Percentiles rank a stretch among this genome's conserved stretches.
phyloP scores from a whole-genome alignment of 306 rosid species.

The Mucuna pruriens region DNA sequence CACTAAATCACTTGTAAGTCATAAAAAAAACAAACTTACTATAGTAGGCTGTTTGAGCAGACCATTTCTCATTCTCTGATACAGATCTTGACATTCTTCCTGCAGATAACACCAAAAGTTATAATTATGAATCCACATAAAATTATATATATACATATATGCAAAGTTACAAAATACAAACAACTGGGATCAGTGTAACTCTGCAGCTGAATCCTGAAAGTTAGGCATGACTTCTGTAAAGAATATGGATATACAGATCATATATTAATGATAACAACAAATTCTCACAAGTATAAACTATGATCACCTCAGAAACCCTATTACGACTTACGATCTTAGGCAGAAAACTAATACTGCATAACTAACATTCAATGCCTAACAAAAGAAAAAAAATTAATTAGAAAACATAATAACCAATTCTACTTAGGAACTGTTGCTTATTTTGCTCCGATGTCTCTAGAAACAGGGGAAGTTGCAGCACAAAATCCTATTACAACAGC shows the following conservation, averaged over 20 bases:
- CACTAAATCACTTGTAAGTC: slow-evolving; percentile 23
- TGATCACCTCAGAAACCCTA: slow-evolving; percentile 25
- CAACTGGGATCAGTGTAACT: slow-evolving; percentile 21
- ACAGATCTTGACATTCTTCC: slow-evolving; percentile 85
- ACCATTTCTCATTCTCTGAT: slow-evolving; percentile 59
- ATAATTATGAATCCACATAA: slow-evolving; percentile 1
- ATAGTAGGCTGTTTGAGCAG: slow-evolving; percentile 66
- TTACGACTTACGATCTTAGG: neutral
- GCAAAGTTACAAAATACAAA: no score
- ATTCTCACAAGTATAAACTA: neutral
- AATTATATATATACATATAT: slow-evolving; percentile 14
- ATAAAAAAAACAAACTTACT: slow-evolving; percentile 59
- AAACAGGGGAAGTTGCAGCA: slow-evolving; percentile 8
- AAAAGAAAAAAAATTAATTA: neutral
- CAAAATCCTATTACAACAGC: slow-evolving; percentile 28
- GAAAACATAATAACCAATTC: slow-evolving; percentile 8
- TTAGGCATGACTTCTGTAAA: slow-evolving; percentile 12
- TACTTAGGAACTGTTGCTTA: slow-evolving; percentile 18
- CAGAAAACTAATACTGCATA: slow-evolving; percentile 13
- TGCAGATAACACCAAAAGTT: slow-evolving; percentile 46
- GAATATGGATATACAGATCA: slow-evolving; percentile 21
- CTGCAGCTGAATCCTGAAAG: slow-evolving; percentile 33
- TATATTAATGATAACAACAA: neutral
- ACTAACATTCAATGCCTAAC: slow-evolving; percentile 6
- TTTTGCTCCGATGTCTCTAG: slow-evolving; percentile 22